A percentile compares a stretch with the other conserved stretches of the same genome.
These are phyloP conservation scores for Athelia sp. DNA, from an alignment of 1,284 basidiomycete species.

Conservation along the genomic window DNA sequence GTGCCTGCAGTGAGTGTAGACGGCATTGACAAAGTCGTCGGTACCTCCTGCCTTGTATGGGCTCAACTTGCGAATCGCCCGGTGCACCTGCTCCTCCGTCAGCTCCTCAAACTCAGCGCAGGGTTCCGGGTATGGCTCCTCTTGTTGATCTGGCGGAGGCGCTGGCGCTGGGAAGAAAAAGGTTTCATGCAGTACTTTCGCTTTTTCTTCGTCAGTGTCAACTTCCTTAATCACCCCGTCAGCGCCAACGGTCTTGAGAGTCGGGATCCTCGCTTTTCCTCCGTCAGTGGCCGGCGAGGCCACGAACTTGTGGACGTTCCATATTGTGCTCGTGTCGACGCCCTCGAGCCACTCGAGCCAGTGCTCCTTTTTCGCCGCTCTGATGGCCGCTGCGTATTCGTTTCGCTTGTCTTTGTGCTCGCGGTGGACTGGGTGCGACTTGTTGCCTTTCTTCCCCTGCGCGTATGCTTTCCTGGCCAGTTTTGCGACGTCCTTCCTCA, in stretches of 20 bases:
- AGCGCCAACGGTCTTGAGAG: constrained; percentile 11
- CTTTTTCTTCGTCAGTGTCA: constrained; percentile 34
- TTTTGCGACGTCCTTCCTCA: constrained; percentile 7
- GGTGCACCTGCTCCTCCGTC: constrained; percentile 12
- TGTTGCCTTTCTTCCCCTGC: constrained; percentile 5
- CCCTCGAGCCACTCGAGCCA: constrained; percentile 25
- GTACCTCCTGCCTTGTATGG: constrained; percentile 26
- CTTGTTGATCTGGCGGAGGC: neutral
- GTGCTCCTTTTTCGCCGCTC: constrained; percentile 16
- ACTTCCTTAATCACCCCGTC: constrained; percentile 4
- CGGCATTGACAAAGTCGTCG: constrained; percentile 26
- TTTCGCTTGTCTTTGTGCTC: constrained; percentile 5
- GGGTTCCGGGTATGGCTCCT: constrained; percentile 17
- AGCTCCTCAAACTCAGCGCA: constrained; percentile 7
- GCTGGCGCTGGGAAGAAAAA: constrained; percentile 14
- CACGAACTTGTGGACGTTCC: constrained; percentile 21
- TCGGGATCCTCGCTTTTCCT: constrained; percentile 19
- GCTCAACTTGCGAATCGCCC: constrained; percentile 11
- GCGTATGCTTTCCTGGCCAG: constrained; percentile 11
- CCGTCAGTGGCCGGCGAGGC: constrained; percentile 18
- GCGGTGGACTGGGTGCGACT: constrained; percentile 15
- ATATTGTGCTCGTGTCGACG: constrained; percentile 15
- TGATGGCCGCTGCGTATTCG: constrained; percentile 16
- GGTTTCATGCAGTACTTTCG: constrained; percentile 41
- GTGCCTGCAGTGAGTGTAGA: constrained; percentile 16